phyloP scores from a whole-genome alignment of 768 basidiomycete genomes.

The Pleurotus cornucopiae region DNA sequence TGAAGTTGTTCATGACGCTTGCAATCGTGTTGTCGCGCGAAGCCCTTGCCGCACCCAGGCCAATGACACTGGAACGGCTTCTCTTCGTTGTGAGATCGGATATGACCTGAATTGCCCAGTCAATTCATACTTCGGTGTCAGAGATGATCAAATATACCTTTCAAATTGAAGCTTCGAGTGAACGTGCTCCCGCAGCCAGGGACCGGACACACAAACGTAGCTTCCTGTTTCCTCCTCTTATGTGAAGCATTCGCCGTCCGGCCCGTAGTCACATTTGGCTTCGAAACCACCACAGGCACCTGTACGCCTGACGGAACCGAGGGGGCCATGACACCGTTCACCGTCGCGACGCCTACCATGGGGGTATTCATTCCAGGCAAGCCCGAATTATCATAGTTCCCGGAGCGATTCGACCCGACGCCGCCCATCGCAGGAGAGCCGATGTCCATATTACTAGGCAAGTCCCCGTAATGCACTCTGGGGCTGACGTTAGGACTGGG shows the following conservation, averaged over 20 bases:
- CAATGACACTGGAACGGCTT: slow-evolving; percentile 94
- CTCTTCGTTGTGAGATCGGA: slow-evolving; percentile 92
- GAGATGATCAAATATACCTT: slow-evolving; percentile 66
- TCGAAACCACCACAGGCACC: slow-evolving; percentile 33
- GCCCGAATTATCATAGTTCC: neutral
- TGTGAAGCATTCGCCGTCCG: slow-evolving; percentile 86
- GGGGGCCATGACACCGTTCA: slow-evolving; percentile 1
- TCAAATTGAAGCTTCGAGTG: slow-evolving; percentile 90
- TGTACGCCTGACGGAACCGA: neutral
- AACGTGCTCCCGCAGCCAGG: slow-evolving; percentile 85
- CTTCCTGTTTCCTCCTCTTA: slow-evolving; percentile 82
- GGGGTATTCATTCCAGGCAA: neutral
- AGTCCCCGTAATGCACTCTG: slow-evolving; percentile 44
- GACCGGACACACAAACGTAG: slow-evolving; percentile 79
- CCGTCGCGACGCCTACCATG: neutral
- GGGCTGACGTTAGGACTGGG: slow-evolving; percentile 69
- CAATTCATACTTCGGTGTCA: too few relatives aligned
- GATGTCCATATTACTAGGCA: slow-evolving; percentile 27
- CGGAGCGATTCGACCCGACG: neutral
- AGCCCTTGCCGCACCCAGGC: slow-evolving; percentile 92
- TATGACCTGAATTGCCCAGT: slow-evolving; percentile 55
- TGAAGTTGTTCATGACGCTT: slow-evolving; percentile 95
- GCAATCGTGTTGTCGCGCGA: slow-evolving; percentile 93
- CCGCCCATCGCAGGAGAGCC: slow-evolving; percentile 8
- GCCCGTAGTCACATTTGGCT: slow-evolving; percentile 87